Evolutionary conservation across 192 early-diverging fungal genomes (phyloP), one percentile per base, ranked within the genome.

Genomic region (Spizellomyces punctatus): DNA sequence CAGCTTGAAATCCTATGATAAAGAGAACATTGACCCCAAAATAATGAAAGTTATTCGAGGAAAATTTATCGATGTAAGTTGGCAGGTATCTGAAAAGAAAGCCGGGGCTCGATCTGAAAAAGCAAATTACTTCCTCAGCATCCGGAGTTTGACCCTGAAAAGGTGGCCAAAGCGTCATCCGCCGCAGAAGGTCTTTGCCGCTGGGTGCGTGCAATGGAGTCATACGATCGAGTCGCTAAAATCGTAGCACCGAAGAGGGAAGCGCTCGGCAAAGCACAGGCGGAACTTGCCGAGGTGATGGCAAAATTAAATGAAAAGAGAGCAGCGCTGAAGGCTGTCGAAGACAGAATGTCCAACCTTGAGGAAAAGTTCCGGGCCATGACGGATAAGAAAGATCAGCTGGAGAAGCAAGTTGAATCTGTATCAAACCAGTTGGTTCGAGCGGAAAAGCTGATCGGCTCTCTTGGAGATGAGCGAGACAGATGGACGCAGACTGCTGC

Each of bases 61-160:
- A 10, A 87, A 87, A 58, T 88, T 87, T 66, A 86, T 84, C 55
- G 84, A 86, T 48, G 59, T 66, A 21, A 52, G 65, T 52, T 52
- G 19, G 65, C 5, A 16, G 1, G 8, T n/a, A n/a, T 10, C 9
- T 62, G 54, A 56, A 7, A 56, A 22, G 6, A 7, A n/a, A 56
- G 54, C 7, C 54, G 3, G 27, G 27, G 3, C 27, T 36, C 27
- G 27, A 3, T 36, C 27, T 36, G 27, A 36, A 36, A 36, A 36
- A 36, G 5, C 22, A 56, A 56, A 22, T 22, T 21, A 50, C 12
- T n/a, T 52, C 27, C 54, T 9, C 12, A 66, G 56, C 84, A 88
- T 50, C 86, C 86, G 1, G 86, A 88, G 69, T 88, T 88, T 66
- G 83, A 85, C 69, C 86, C 86, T 10, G 86, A 88, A n/a, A 84